Evolutionary conservation across 2,329 filamentous ascomycete species (phyloP).

Genomic region (Curvularia sp.): DNA sequence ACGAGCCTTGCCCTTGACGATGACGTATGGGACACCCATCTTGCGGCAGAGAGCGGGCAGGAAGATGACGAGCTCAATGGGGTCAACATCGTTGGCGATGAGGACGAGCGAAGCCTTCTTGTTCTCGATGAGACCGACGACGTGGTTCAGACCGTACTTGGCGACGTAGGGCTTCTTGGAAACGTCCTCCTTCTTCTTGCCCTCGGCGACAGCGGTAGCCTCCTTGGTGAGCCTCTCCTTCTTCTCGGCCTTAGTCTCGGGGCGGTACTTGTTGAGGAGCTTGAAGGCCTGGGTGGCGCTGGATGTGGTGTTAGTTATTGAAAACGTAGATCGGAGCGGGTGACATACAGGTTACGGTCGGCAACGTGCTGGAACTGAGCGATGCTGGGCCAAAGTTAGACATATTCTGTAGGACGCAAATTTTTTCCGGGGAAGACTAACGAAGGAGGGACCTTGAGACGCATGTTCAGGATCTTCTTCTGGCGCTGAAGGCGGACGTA

Average conservation of each 20-base stretch:
- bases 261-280: constrained; percentile 99
- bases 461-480: constrained; percentile 95
- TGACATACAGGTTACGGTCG: constrained; percentile 53
- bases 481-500: constrained; percentile 97
- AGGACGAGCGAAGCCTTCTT: constrained; percentile 99
- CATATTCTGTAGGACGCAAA: not conserved
- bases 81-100: constrained; percentile 99
- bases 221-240: constrained; percentile 99
- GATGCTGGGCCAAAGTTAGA: constrained; percentile 55
- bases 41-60: constrained; percentile 98
- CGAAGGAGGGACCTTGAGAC: constrained; percentile 96
- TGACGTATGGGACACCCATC: constrained; percentile 98
- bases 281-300: constrained; percentile 92
- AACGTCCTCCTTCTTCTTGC: constrained; percentile 99
- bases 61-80: constrained; percentile 99
- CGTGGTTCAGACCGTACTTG: constrained; percentile 99
- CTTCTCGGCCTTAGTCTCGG: constrained; percentile 99
- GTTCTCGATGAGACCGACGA: constrained; percentile 70
- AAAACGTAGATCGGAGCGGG: not conserved
- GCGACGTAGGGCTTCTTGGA: constrained; percentile 99
- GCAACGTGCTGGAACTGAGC: constrained; percentile 98
- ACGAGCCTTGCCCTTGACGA: constrained; percentile 99
- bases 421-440: not conserved
- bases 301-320: not conserved
- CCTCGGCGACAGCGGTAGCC: constrained; percentile 95